Conservation (phyloP, 139 green algal species). For the Chlamydomonas schloesseri region DNA sequence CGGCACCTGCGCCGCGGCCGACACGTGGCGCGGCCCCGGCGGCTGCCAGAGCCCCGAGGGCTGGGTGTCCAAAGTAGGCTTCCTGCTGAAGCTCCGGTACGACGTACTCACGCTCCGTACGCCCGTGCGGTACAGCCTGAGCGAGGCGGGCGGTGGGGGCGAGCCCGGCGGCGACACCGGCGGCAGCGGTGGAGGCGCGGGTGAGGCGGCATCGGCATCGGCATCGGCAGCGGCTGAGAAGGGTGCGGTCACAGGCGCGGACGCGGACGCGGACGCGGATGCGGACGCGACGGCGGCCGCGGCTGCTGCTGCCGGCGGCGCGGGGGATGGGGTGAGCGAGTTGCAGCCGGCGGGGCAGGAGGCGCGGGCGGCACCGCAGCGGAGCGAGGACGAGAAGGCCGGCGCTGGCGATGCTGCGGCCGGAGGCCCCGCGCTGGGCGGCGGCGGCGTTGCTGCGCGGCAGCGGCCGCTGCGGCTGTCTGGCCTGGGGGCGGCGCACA, state of each 20-base stretch:
- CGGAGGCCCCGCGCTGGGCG: background rate
- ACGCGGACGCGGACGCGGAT: no score
- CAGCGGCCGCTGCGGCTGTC: background rate
- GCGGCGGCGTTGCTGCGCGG: background rate
- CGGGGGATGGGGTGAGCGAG: no score
- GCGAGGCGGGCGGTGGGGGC: background rate
- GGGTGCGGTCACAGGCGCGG: no score
- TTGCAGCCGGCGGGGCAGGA: no score
- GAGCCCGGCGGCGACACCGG: background rate
- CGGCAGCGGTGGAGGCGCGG: background rate
- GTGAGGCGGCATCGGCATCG: background rate
- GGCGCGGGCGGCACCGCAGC: no score
- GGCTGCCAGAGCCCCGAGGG: background rate
- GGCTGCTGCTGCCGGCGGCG: no score
- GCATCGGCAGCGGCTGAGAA: background rate
- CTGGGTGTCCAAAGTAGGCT: conserved; percentile 4
- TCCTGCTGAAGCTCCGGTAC: conserved; percentile 23
- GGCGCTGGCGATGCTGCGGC: background rate
- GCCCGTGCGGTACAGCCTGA: conserved; percentile 1
- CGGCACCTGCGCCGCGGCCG: background rate
- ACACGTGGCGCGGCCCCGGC: background rate
- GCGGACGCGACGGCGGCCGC: no score
- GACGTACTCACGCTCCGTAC: conserved; percentile 30
- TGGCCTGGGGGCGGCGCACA: background rate
- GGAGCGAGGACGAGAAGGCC: no score